Conservation (phyloP, 148 eudicot genomes). For the Chenopodium formosanum region DNA sequence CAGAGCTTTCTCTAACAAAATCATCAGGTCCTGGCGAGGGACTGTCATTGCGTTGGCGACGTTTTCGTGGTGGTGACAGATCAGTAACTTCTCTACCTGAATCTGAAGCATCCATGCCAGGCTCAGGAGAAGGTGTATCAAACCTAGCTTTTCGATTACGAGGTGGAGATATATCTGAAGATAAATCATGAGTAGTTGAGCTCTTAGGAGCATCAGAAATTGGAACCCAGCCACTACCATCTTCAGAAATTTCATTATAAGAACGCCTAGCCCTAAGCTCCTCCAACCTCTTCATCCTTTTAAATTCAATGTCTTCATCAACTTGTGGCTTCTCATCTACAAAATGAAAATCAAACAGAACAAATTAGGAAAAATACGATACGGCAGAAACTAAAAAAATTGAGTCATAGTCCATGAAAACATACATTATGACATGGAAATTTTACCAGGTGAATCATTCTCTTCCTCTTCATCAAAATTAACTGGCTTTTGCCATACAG, state of each 20-base stretch:
- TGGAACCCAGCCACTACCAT: slow-evolving; percentile 97
- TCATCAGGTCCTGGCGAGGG: slow-evolving; percentile 27
- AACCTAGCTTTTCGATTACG: slow-evolving; percentile 37
- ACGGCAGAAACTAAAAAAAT: not conserved
- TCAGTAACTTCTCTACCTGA: slow-evolving; percentile 34
- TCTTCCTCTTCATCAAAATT: slow-evolving; percentile 66
- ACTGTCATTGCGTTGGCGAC: slow-evolving; percentile 26
- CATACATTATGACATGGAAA: not conserved
- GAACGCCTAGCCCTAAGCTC: slow-evolving; percentile 54
- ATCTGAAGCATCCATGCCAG: slow-evolving; percentile 24
- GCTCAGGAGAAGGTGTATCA: slow-evolving; percentile 54
- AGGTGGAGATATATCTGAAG: slow-evolving; percentile 58
- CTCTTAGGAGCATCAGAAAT: slow-evolving; percentile 43
- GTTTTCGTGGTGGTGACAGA: slow-evolving; percentile 50
- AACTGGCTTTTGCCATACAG: slow-evolving; percentile 87
- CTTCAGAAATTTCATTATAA: slow-evolving; percentile 71
- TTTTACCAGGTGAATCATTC: slow-evolving; percentile 68
- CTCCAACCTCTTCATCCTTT: slow-evolving; percentile 79
- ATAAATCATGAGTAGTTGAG: slow-evolving; percentile 21
- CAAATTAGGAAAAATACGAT: slow-evolving; percentile 8
- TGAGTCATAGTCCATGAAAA: not conserved
- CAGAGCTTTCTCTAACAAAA: not conserved
- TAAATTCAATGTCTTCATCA: slow-evolving; percentile 87
- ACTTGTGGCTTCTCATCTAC: slow-evolving; percentile 78
- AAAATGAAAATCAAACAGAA: not conserved